phyloP scores from a whole-genome alignment of 257 asterid species.

The Solanum verrucosum region DNA sequence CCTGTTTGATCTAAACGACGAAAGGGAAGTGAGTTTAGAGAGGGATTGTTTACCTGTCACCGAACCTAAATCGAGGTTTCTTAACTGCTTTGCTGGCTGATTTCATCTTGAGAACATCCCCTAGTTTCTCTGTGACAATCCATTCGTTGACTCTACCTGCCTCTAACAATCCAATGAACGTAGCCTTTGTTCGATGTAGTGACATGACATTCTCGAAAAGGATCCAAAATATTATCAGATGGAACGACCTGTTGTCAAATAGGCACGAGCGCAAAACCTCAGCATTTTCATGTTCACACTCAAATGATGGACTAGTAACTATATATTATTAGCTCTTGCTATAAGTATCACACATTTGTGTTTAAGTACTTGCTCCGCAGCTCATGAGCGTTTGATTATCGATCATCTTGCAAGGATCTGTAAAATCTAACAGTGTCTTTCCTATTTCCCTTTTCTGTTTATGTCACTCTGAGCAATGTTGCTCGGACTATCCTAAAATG shows the following conservation, averaged over 20 bases:
- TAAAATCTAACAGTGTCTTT: background rate
- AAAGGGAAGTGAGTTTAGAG: background rate
- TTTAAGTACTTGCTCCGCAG: background rate
- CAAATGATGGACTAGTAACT: background rate
- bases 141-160: slow-evolving; percentile 58
- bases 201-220: slow-evolving; percentile 78
- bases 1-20: background rate
- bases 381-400: background rate
- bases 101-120: slow-evolving; percentile 44
- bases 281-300: background rate
- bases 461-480: background rate
- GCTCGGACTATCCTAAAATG: background rate
- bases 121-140: slow-evolving; percentile 78
- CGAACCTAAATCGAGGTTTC: slow-evolving; percentile 21
- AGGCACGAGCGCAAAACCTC: background rate
- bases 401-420: background rate
- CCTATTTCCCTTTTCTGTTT: background rate
- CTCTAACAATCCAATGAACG: slow-evolving; percentile 50
- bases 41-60: slow-evolving; percentile 26
- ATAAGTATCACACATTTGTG: background rate
- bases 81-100: slow-evolving; percentile 8
- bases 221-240: slow-evolving; percentile 61
- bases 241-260: slow-evolving; percentile 35
- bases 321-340: background rate
- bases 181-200: slow-evolving; percentile 59